Evolutionary conservation across 805 yeast species (phyloP), one percentile per base, ranked within the genome.

Genomic region (Scheffersomyces ergatensis): DNA sequence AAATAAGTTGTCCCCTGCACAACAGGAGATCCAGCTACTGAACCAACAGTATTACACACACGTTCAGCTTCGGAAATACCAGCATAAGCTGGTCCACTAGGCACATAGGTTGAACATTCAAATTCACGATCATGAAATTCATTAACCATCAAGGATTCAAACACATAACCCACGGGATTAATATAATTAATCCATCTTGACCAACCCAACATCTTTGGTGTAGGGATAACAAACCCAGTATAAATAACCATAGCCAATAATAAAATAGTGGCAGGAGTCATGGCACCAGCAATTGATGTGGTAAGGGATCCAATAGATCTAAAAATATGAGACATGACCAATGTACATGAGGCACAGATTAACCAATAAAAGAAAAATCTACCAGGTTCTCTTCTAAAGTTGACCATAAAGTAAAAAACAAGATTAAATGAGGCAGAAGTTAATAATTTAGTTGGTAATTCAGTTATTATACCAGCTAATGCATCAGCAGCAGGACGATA

Each of bases 401-500:
- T 50, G 6, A 83, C 61, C 70, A 85, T 62, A 62, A 84, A 85
- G 48, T 65, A 66, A 36, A 62, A 53, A 2, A 55, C 53, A 41
- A 66, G 43, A 36, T 63, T 61, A 45, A 66, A 65, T 13, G 54
- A 42, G 14, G 56, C 41, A 4, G 68, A 58, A 59, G 57, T 58
- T 17, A 50, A 42, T 5, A 67, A 45, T 60, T 84, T 84, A 40
- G 78, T 69, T 3, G 92, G 90, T 44, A 85, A 58, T 37, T 79
- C 83, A 3, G 86, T 73, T 3, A 83, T 44, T 34, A 80, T 67
- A 4, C 79, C 67, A 0, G 88, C 82, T 3, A 85, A 49, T 1
- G 88, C 85, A 53, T 85, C 92, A 3, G 87, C 80, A 12, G 88
- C 74, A 2, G 90, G 89, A 43, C 81, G 80, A 57, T 83, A 87